Conservation (phyloP, 768 basidiomycete species). For the Hydnum rufescens region DNA sequence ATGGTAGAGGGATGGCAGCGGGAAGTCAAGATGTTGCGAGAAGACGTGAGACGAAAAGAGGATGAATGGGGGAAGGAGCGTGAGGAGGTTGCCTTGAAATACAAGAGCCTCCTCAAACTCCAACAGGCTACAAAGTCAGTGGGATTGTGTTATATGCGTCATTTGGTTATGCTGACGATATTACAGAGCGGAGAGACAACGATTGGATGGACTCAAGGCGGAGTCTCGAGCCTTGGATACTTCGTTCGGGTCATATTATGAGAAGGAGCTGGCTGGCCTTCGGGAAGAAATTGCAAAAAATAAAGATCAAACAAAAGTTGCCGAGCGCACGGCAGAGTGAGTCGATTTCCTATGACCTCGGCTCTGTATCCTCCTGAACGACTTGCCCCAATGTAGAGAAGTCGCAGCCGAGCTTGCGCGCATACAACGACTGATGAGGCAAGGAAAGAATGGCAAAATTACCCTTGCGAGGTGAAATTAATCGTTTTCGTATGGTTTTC, state of each 20-base stretch:
- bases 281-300: conserved; percentile 25
- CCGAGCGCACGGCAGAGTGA: conserved; percentile 42
- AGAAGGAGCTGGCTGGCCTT: conserved; percentile 34
- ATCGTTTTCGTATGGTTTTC: no score
- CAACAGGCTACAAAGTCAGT: conserved; percentile 40
- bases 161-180: conserved; percentile 12
- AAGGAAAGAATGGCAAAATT: background rate
- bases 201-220: conserved; percentile 19
- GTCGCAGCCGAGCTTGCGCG: conserved; percentile 45
- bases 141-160: conserved; percentile 21
- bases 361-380: conserved; percentile 7
- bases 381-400: conserved; percentile 21
- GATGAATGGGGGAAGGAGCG: conserved; percentile 47
- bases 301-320: conserved; percentile 35
- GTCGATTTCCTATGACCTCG: conserved; percentile 14
- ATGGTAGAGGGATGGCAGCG: conserved; percentile 54
- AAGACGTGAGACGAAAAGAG: conserved; percentile 59
- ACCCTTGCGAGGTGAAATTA: background rate
- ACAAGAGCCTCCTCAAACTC: conserved; percentile 26
- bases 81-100: conserved; percentile 50
- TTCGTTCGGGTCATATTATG: conserved; percentile 43
- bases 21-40: conserved; percentile 48
- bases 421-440: conserved; percentile 42
- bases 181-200: conserved; percentile 6
- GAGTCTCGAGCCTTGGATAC: conserved; percentile 17